Evolutionary conservation across 805 yeast species (phyloP).

Genomic region (Candida anglica): DNA sequence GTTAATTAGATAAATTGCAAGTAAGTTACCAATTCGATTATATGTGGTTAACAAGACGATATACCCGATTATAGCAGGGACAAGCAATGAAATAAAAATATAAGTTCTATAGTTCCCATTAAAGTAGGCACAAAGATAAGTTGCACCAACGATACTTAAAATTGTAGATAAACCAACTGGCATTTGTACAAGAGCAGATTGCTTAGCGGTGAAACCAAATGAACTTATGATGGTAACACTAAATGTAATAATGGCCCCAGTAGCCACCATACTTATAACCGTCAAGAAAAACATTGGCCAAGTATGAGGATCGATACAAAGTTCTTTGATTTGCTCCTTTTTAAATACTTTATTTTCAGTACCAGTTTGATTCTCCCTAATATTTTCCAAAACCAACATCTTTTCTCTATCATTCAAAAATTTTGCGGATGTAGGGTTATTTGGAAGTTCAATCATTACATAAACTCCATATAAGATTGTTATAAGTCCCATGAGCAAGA

Average conservation of each 20-base stretch:
- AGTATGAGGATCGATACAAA: slow-evolving; percentile 43
- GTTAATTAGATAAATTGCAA: slow-evolving; percentile 48
- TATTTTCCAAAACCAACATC: slow-evolving; percentile 36
- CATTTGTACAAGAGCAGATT: slow-evolving; percentile 49
- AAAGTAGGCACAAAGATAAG: slow-evolving; percentile 24
- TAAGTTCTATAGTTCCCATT: slow-evolving; percentile 19
- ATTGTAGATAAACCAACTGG: slow-evolving; percentile 53
- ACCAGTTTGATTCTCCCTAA: slow-evolving; percentile 49
- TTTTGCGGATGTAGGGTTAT: slow-evolving; percentile 37
- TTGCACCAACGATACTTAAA: slow-evolving; percentile 25
- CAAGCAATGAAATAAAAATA: slow-evolving; percentile 23
- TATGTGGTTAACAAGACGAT: slow-evolving; percentile 39
- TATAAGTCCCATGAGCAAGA: slow-evolving; percentile 50
- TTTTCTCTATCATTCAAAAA: slow-evolving; percentile 42
- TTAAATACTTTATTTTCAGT: slow-evolving; percentile 46
- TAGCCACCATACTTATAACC: slow-evolving; percentile 43
- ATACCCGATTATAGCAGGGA: slow-evolving; percentile 32
- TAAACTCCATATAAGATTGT: slow-evolving; percentile 48
- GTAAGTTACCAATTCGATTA: slow-evolving; percentile 41
- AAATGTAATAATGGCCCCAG: slow-evolving; percentile 51
- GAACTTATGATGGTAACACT: slow-evolving; percentile 49
- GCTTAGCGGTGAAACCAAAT: slow-evolving; percentile 44
- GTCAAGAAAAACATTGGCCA: slow-evolving; percentile 48
- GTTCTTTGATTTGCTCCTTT: slow-evolving; percentile 41
- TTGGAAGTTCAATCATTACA: slow-evolving; percentile 45